Base-by-base conservation (phyloP, 2,329 filamentous ascomycete species). In the Trichoderma sp. region DNA sequence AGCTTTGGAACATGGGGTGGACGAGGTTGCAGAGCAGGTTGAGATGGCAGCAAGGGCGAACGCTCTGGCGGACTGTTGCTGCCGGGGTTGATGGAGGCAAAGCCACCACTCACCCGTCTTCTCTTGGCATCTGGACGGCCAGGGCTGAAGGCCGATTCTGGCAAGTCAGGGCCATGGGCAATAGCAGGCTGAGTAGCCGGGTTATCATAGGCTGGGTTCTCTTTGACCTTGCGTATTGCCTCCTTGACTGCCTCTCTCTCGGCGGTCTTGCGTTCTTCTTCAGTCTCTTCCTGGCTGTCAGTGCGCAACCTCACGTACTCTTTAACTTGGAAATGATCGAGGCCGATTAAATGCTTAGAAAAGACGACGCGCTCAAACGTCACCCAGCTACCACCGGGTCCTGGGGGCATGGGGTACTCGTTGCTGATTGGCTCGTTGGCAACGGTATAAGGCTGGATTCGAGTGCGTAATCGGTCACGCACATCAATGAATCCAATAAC, bases 401-500 rank as follows among this genome's bases (percentile, higher is more conserved):
- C 87, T 2, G 85, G 83, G 1, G 86, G 87, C 4, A 87, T 72
- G 35, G 85, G 78, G 73, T 81, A 81, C 32, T 81, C 78, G 48
- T 79, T 74, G 6, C 81, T 78, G 32, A 89, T 78, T 2, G 78
- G 73, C 12, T 84, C 80, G 13, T 85, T 85, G 2, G 77, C 73
- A 25, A 83, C 81, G 53, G 83, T 86, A 58, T 79, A 78, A 0
- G 80, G 78, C 71, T 87, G 84, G 42, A 89, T 84, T 7, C 86
- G 82, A 2, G 87, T 89, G 29, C 87, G 85, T 2, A 90, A 81
- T 1, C 87, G 82, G 64, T 89, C 87, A 19, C 86, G 79, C 12
- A 86, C 80, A 69, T 90, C 87, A 58, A 89, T 89, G 69, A 89
- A 89, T 5, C 87, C 87, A 58, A 87, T 84, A 0, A 89, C 85